A percentile compares a stretch with the other conserved stretches of the same genome.
These are phyloP conservation scores for Ogataea parapolymorpha DNA, from an alignment of 805 yeast species.

Conservation along the genomic window DNA sequence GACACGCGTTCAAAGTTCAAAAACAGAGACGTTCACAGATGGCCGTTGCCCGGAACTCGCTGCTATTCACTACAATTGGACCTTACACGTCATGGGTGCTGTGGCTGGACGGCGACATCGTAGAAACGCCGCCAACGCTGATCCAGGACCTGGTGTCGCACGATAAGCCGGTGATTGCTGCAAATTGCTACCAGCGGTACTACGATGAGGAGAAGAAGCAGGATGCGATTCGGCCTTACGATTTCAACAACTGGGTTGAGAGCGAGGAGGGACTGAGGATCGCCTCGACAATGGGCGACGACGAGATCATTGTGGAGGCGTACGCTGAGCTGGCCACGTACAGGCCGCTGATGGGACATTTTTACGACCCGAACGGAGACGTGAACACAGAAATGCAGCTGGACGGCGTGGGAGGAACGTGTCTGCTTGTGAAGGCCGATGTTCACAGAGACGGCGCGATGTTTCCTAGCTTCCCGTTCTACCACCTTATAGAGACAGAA, in stretches of 20 bases:
- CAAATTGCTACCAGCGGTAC: constrained; percentile 89
- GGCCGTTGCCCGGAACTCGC: constrained; percentile 93
- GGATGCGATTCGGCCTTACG: constrained; percentile 76
- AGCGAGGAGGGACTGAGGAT: constrained; percentile 73
- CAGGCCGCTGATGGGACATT: constrained; percentile 90
- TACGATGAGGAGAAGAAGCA: constrained; percentile 53
- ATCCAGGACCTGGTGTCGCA: constrained; percentile 85
- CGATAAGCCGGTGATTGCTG: constrained; percentile 83
- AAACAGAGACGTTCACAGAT: constrained; percentile 84
- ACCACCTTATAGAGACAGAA: constrained; percentile 94
- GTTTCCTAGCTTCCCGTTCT: constrained; percentile 98
- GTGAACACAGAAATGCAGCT: constrained; percentile 67
- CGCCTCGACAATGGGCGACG: constrained; percentile 72
- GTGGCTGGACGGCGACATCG: constrained; percentile 94
- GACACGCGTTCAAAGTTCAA: constrained; percentile 86
- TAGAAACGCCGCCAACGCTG: constrained; percentile 80
- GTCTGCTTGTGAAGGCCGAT: constrained; percentile 91
- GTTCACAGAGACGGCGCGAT: constrained; percentile 99
- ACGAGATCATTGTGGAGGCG: constrained; percentile 93
- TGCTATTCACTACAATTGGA: constrained; percentile 81
- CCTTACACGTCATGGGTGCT: constrained; percentile 93
- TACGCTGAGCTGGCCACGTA: constrained; percentile 91
- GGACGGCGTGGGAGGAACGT: constrained; percentile 99
- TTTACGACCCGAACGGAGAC: constrained; percentile 66
- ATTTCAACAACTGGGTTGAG: constrained; percentile 94